A percentile compares a stretch with the other conserved stretches of the same genome.
Evolutionary conservation across 371 early-diverging fungal species (phyloP).

Genomic region (Lichtheimia corymbifera): DNA sequence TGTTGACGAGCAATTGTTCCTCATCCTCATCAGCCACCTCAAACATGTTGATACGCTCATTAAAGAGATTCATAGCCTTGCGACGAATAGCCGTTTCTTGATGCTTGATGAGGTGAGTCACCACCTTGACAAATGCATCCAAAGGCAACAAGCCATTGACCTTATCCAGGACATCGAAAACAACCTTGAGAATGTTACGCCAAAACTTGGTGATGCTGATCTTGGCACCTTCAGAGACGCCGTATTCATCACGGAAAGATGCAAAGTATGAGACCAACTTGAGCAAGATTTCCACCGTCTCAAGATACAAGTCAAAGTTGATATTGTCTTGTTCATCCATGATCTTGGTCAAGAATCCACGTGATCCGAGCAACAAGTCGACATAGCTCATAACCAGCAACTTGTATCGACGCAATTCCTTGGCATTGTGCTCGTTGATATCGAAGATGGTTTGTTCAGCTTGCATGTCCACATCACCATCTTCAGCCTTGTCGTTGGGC

Average conservation of each 20-base stretch:
- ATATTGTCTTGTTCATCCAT: conserved; percentile 37
- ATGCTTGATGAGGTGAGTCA: conserved; percentile 68
- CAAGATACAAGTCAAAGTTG: conserved; percentile 44
- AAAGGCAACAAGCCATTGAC: conserved; percentile 77
- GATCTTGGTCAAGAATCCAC: conserved; percentile 65
- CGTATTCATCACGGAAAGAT: conserved; percentile 38
- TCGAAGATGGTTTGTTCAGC: conserved; percentile 43
- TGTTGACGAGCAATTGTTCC: conserved; percentile 47
- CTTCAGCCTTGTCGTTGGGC: conserved; percentile 66
- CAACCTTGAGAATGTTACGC: conserved; percentile 60
- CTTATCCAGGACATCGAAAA: conserved; percentile 75
- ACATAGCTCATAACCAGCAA: conserved; percentile 72
- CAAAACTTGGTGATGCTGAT: conserved; percentile 58
- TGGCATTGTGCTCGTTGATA: conserved; percentile 53
- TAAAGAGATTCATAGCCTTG: conserved; percentile 80
- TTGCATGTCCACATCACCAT: conserved; percentile 27
- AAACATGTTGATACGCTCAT: conserved; percentile 62
- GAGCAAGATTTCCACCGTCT: conserved; percentile 48
- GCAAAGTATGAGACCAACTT: conserved; percentile 60
- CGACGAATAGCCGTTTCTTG: conserved; percentile 70
- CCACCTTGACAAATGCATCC: conserved; percentile 72
- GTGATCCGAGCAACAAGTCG: conserved; percentile 63
- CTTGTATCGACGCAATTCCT: conserved; percentile 79
- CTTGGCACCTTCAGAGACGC: conserved; percentile 34
- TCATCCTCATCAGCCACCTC: conserved; percentile 45